Evolutionary conservation across 257 asterid species (phyloP), one percentile per base, ranked within the genome.

Genomic region (Salvia miltiorrhiza): DNA sequence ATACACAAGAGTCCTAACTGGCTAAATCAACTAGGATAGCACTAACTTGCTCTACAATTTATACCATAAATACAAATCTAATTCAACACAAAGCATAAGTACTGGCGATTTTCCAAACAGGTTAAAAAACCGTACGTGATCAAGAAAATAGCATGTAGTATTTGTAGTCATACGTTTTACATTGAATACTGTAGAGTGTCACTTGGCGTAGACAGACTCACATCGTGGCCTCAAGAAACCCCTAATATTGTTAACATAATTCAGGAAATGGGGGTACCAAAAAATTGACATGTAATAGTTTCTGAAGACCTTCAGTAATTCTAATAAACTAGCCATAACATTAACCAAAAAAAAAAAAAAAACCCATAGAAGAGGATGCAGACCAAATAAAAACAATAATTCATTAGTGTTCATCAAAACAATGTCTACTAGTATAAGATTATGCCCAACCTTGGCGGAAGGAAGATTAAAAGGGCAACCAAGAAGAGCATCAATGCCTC

Each of bases 391-490:
- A 57, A 56, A 48, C 44, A 58, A 33, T 16, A 17, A 32, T 5
- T 26, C 43, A 11, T 28, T 73, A 39, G 7, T 33, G 20, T 43
- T 59, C 56, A 67, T 71, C 62, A 47, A 55, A 57, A 50, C 7
- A 80, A 44, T 26, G 65, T 45, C 30, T 20, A 45, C 23, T 49
- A 63, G 72, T 76, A 48, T 35, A 59, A 35, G 63, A 68, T 55
- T 57, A 52, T 12, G 59, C 54, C 78, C 76, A 76, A 88, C 97
- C 96, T 90, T 90, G 45, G 90, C 73, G 72, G 94, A 86, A 70
- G 96, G 97, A 80, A 90, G 96, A 78, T 90, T 86, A 67, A 90
- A 58, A 73, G 97, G 97, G 82, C 97, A 90, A 67, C 96, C 97
- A 73, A 90, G 89, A 74, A 90, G 96, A 40, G 97, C 97, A 85